Evolutionary conservation across 805 yeast species (phyloP), one percentile per base, ranked within the genome.

Genomic region (Wickerhamomyces strasburgensis): DNA sequence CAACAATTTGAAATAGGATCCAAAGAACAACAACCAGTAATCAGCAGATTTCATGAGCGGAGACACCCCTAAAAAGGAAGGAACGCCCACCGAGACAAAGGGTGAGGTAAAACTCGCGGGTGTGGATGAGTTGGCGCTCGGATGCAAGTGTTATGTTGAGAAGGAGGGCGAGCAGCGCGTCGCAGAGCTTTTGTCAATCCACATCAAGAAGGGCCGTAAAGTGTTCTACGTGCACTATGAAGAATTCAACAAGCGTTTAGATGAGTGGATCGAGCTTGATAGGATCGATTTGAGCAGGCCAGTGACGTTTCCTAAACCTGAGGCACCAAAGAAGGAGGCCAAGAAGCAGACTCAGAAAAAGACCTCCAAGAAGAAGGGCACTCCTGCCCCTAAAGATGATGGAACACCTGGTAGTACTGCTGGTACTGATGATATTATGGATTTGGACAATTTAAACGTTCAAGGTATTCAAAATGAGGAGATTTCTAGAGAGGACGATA

Each of bases 181-280:
- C 24, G 97, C 98, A 2, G 98, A 93, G 57, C 77, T 93, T 29
- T 64, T 93, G 31, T 86, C 89, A 14, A 72, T 77, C 34, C 86
- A 84, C 44, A 61, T 73, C 31, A 78, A 84, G 52, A 82, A 87
- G 56, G 86, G 89, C 11, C 75, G 83, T 43, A 76, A 78, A 23
- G 84, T 77, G 47, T 89, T 82, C 59, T 93, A 93, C 57, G 96
- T 93, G 21, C 99, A 93, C 60, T 93, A 88, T 63, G 86, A 79
- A 36, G 96, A 89, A 49, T 93, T 81, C 68, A 93, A 93, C 67
- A 93, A 93, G 61, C 83, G 99, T 60, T 71, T 93, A 49, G 99
- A 93, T 64, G 98, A 93, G 60, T 90, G 98, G 98, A 76, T 93
- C 6, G 68, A 72, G 15, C 68, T 75, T 5, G 80, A 78, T 26